Conservation (phyloP, 2,329 filamentous ascomycete species). For the Aspergillus fumigatiaffinis region DNA sequence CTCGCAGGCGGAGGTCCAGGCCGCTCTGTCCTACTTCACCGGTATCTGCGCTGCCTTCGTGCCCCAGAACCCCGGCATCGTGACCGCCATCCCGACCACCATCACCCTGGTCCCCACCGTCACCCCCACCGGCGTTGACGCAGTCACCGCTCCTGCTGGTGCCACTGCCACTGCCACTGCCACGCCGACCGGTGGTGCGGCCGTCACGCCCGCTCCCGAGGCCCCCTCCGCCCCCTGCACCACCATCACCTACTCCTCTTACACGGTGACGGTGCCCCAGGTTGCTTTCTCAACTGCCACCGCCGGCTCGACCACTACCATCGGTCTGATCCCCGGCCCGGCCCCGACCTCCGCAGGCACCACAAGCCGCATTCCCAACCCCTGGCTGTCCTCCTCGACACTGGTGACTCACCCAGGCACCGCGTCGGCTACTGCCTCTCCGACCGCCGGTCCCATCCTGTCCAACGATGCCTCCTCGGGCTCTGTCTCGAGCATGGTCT, state of each 20-base stretch:
- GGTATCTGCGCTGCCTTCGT: conserved; percentile 81
- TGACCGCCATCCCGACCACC: conserved; percentile 66
- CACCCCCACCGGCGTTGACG: conserved; percentile 46
- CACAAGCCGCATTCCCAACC: conserved; percentile 16
- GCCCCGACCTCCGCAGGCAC: conserved; percentile 13
- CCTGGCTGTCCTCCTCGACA: conserved; percentile 17
- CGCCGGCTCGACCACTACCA: conserved; percentile 20
- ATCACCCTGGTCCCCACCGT: conserved; percentile 50
- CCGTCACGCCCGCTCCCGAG: neutral
- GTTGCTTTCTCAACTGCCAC: conserved; percentile 40
- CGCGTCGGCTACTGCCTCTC: neutral
- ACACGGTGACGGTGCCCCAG: conserved; percentile 43
- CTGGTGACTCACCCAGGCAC: conserved; percentile 5
- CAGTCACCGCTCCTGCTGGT: conserved; percentile 16
- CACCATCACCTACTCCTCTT: conserved; percentile 40
- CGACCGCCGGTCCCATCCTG: neutral
- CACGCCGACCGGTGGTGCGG: conserved; percentile 1
- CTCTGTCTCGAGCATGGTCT: neutral
- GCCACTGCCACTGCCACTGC: conserved; percentile 21
- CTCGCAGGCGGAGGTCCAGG: conserved; percentile 60
- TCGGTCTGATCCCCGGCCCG: conserved; percentile 30
- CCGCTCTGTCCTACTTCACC: conserved; percentile 78
- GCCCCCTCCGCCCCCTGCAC: conserved; percentile 28
- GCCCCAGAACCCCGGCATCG: conserved; percentile 75
- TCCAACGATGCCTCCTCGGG: conserved; percentile 7